phyloP scores from a whole-genome alignment of 2,329 filamentous ascomycete species.

The Xylaria polymorpha region DNA sequence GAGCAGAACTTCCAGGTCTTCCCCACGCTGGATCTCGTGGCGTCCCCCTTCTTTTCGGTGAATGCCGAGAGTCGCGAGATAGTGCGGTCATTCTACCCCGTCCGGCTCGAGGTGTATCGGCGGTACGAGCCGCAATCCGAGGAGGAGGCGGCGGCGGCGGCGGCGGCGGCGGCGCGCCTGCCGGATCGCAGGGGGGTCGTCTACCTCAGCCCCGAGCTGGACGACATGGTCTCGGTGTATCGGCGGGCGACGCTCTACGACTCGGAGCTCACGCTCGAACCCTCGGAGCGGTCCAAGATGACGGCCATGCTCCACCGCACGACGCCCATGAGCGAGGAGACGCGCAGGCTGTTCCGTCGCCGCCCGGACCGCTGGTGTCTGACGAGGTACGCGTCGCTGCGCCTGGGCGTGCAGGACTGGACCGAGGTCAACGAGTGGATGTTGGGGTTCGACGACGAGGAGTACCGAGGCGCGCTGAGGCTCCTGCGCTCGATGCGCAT shows the following conservation, averaged over 20 bases:
- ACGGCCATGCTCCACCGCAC: conserved; percentile 26
- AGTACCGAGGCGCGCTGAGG: conserved; percentile 22
- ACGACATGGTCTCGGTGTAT: conserved; percentile 32
- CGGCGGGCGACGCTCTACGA: conserved; percentile 22
- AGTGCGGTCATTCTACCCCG: conserved; percentile 22
- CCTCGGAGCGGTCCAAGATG: conserved; percentile 28
- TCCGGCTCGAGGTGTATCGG: conserved; percentile 33
- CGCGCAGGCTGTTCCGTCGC: conserved; percentile 19
- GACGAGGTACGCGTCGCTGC: conserved; percentile 26
- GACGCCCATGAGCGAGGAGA: conserved; percentile 17
- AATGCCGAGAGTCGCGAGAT: conserved; percentile 36
- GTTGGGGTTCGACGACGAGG: conserved; percentile 24
- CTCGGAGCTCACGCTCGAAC: conserved; percentile 27
- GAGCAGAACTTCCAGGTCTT: conserved; percentile 34
- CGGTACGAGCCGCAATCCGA: conserved; percentile 10
- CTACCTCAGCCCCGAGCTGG: conserved; percentile 32
- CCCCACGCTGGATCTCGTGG: conserved; percentile 32
- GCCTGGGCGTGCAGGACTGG: conserved; percentile 29
- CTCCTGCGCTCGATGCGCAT: conserved; percentile 31
- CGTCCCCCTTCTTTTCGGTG: conserved; percentile 30
- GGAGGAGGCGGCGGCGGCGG: background rate
- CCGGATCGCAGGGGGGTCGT: conserved; percentile 19
- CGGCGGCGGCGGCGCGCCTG: background rate
- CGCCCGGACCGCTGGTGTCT: conserved; percentile 31
- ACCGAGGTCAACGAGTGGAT: conserved; percentile 30